Percentiles rank a stretch among this genome's conserved stretches.
Conservation (phyloP, 1,284 basidiomycete genomes). For the Cryptococcus sp. region DNA sequence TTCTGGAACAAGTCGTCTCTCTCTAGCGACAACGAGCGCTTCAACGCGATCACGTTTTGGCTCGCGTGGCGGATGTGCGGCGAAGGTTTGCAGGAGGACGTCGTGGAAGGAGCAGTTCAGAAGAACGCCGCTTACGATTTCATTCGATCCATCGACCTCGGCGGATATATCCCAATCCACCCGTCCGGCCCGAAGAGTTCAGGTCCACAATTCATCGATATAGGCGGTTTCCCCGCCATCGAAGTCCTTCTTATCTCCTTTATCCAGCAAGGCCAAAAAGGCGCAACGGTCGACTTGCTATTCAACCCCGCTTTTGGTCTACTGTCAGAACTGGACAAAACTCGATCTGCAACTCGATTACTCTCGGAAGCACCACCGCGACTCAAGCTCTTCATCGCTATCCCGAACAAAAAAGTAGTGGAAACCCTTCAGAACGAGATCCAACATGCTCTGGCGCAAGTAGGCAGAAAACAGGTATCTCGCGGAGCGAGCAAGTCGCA, state of each 20-base stretch:
- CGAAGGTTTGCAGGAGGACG: slow-evolving; percentile 4
- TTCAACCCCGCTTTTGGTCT: slow-evolving; percentile 9
- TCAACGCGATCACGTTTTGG: slow-evolving; percentile 8
- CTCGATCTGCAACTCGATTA: slow-evolving; percentile 6
- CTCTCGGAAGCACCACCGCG: neutral
- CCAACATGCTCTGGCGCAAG: slow-evolving; percentile 1
- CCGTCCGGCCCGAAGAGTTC: neutral
- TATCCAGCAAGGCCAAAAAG: slow-evolving; percentile 6
- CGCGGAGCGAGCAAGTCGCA: slow-evolving; percentile 3
- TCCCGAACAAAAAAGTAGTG: slow-evolving; percentile 1
- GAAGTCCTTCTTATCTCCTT: slow-evolving; percentile 14
- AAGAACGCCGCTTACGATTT: slow-evolving; percentile 9
- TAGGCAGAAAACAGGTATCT: neutral
- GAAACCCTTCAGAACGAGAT: slow-evolving; percentile 9
- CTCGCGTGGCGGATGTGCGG: slow-evolving; percentile 12
- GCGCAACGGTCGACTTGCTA: slow-evolving; percentile 16
- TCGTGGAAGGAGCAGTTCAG: neutral
- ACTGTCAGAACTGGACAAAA: neutral
- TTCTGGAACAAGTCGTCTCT: slow-evolving; percentile 16
- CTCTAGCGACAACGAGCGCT: slow-evolving; percentile 9
- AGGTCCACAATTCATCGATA: slow-evolving; percentile 1
- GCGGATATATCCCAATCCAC: slow-evolving; percentile 16
- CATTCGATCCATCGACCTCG: slow-evolving; percentile 16
- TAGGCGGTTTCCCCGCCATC: slow-evolving; percentile 14
- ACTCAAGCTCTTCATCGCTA: slow-evolving; percentile 17